Evolutionary conservation across 352 stramenopile genomes (phyloP), one percentile per base, ranked within the genome.

Genomic region (Phytophthora uliginosa): DNA sequence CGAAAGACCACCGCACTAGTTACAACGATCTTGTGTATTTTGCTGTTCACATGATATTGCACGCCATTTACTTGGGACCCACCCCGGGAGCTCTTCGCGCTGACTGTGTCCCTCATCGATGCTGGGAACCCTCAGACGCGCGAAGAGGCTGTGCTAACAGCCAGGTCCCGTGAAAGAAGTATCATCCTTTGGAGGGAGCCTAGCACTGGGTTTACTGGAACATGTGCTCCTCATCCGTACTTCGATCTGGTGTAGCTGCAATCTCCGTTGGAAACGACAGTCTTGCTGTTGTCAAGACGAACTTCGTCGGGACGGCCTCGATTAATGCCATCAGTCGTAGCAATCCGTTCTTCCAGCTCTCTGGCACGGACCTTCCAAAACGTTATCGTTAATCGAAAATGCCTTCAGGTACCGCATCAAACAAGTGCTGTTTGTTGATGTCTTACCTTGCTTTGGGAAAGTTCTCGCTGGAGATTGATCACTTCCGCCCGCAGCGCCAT

Each of bases 401-500:
- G 15, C 13, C 8, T n/a, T n/a, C 18, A 47, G 38, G 26, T 31
- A 42, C 34, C 8, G 34, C 34, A 42, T 42, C 42, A 12, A 24
- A 22, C 15, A 51, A 17, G 18, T 20, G 36, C 36, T 17, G 36
- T 18, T 31, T 42, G 12, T 51, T 53, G 38, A 13, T 65, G 36
- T 9, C 59, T 26, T 63, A 93, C 87, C 77, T 92, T 92, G 69
- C 66, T 85, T 75, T 90, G 69, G 4, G 71, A 78, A 18, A 95
- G 73, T 62, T 95, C 78, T 66, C 66, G 79, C 55, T 96, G 77
- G 2, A 95, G 67, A n/a, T 77, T 77, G 8, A 83, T 79, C 22
- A 96, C 62, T 55, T 93, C 81, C 0, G 74, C 58, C 18, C 81
- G 79, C 18, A 95, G 63, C 36, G 79, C 77, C 62, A 84, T 80